Base-by-base conservation (phyloP, 257 asterid genomes). In the Parsonsia alboflavescens region DNA sequence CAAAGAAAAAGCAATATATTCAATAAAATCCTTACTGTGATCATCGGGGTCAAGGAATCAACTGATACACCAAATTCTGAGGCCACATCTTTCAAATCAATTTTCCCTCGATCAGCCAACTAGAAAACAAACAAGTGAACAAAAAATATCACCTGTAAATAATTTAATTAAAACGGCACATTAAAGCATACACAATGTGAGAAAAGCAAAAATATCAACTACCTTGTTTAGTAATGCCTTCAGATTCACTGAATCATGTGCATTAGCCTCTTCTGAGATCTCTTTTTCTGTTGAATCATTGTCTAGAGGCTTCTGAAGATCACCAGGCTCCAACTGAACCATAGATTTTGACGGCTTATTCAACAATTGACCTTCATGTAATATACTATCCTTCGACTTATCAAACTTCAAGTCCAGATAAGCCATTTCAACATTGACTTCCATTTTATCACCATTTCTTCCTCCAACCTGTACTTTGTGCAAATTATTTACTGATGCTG, bases 51-150 rank as follows among this genome's bases (percentile, higher is more conserved):
- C 88, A 95, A 78, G 66, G 85, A 83, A 77, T 92, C 93, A 45
- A 87, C 80, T 10, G 94, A 80, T 66, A 90, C 89, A 57, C 97
- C 99, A 78, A 91, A 89, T 82, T 90, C 96, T 42, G 80, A 70
- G 61, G 99, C 97, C 71, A 92, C 85, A 79, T 90, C 95, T 77
- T 83, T 83, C 50, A 83, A 78, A 74, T 84, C 81, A 80, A 90
- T 90, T 85, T 87, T 89, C 48, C 96, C 96, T 72, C 84, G 86
- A 81, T 88, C 94, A 84, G 93, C 85, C 82, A 95, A 81, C 99
- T 95, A 79, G 76, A 83, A 15, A n/a, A 80, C 66, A 72, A 70
- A 48, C 21, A 56, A 76, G 48, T 39, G 46, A 46, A 68, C 49
- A 24, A 79, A 48, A 33, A 64, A 42, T 57, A 11, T 45, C 53